Conservation (phyloP, 768 basidiomycete species). For the Gloeostereum incarnatum region DNA sequence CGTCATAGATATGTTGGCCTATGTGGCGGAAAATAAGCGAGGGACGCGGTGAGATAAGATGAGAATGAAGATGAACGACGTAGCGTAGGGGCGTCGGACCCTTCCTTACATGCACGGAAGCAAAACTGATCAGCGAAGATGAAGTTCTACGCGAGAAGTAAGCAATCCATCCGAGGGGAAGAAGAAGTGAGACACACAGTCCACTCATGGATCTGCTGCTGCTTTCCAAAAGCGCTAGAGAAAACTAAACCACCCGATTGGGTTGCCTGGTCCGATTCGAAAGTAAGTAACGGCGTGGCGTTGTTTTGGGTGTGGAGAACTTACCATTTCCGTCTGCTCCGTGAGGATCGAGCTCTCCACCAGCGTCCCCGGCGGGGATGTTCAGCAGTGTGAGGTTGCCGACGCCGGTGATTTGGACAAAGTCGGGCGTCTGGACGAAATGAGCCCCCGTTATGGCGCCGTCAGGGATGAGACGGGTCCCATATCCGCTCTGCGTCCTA, state of each 20-base stretch:
- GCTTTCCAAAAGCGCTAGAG: slow-evolving; percentile 33
- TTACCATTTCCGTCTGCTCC: slow-evolving; percentile 34
- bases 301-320: background rate
- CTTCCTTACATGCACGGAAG: slow-evolving; percentile 36
- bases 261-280: slow-evolving; percentile 17
- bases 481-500: slow-evolving; percentile 47
- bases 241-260: slow-evolving; percentile 42
- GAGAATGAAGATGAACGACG: slow-evolving; percentile 7
- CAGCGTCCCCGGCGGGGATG: slow-evolving; percentile 39
- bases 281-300: background rate
- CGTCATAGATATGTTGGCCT: slow-evolving; percentile 15
- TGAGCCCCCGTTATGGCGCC: slow-evolving; percentile 19
- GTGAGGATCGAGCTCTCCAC: slow-evolving; percentile 43
- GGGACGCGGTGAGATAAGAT: background rate
- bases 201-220: slow-evolving; percentile 45
- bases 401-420: slow-evolving; percentile 48
- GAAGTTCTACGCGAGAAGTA: slow-evolving; percentile 26
- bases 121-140: slow-evolving; percentile 39
- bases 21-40: background rate
- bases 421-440: slow-evolving; percentile 48
- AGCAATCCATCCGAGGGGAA: background rate
- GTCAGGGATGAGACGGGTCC: slow-evolving; percentile 54
- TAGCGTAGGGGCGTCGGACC: slow-evolving; percentile 11
- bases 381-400: slow-evolving; percentile 54
- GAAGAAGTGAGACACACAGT: slow-evolving; percentile 21